phyloP scores from a whole-genome alignment of 2,329 filamentous ascomycete species.

The Fusarium sterilihyphosum region DNA sequence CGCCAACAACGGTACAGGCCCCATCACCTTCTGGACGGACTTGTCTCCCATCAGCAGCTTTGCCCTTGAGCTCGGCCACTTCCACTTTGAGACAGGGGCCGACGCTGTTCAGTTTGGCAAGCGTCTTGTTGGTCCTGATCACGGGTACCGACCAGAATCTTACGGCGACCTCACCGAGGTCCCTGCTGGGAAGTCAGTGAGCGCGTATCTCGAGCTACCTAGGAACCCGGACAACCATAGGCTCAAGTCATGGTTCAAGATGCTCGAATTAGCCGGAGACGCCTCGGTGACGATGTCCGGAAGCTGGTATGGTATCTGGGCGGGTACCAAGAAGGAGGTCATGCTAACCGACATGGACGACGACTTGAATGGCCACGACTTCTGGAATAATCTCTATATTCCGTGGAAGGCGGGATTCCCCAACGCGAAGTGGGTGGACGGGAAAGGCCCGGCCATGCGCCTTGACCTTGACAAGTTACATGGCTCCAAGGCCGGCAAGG shows the following conservation, averaged over 20 bases:
- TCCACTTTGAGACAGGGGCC: background rate
- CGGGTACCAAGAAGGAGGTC: background rate
- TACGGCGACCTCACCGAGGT: background rate
- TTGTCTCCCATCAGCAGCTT: background rate
- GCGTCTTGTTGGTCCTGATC: background rate
- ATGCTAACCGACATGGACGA: background rate
- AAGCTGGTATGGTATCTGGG: slow-evolving; percentile 1
- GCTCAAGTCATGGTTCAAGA: background rate
- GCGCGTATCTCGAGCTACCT: background rate
- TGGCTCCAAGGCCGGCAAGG: too few relatives aligned
- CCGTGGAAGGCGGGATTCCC: background rate
- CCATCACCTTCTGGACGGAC: background rate
- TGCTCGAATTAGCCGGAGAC: background rate
- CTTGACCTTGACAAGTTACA: background rate
- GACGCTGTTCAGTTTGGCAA: background rate
- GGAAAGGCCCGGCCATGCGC: background rate
- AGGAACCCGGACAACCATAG: background rate
- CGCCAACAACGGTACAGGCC: background rate
- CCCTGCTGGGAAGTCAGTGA: background rate
- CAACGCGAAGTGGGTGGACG: too few relatives aligned
- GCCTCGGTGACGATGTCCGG: background rate
- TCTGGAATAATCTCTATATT: background rate
- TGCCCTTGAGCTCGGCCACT: background rate
- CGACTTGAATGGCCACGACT: background rate
- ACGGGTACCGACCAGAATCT: background rate